Base-by-base conservation (phyloP, 352 stramenopile species). In the Phytophthora sp. region DNA sequence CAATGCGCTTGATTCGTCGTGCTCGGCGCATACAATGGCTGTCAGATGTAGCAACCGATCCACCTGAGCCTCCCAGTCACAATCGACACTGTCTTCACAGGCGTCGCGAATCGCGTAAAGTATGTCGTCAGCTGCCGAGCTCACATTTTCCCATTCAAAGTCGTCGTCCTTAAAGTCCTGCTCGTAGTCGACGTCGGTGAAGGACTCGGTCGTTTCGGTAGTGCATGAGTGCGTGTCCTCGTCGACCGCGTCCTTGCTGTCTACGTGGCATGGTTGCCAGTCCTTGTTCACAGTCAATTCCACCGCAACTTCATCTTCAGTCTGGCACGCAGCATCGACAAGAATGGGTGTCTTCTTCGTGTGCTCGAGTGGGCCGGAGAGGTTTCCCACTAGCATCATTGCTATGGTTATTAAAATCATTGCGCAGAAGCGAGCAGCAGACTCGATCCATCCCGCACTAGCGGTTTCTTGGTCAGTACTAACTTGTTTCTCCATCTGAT, bases 131-230 rank as follows among this genome's bases (percentile, higher is more conserved):
- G 34, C 21, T 46, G 56, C 28, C 3, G 66, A 57, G n/a, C 55
- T 31, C 21, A 18, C 13, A n/a, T 42, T 24, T 24, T 54, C 58
- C 28, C 73, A 72, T n/a, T 76, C 68, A 17, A 26, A 52, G 5
- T 72, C 62, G 28, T 72, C 57, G 5, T 69, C 56, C n/a, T 27
- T 58, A 15, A 77, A 61, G 15, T 41, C 27, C 10, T 69, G 51
- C 23, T 68, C 50, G 20, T 73, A 53, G 26, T 65, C 62, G 1
- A 27, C 52, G 23, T 87, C 75, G 21, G 61, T 88, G 18, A 81
- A 67, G 39, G 72, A 38, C 6, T 90, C 81, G 0, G 79, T 84
- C 20, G 57, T 60, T 24, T 90, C 81, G 9, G 74, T 85, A 18
- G 74, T 80, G 56, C 48, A 78, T 8, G 78, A 87, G 30, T 65